Percentiles rank a stretch among this genome's conserved stretches.
Conservation (phyloP, 2,329 filamentous ascomycete species). For the Claviceps quebecensis region DNA sequence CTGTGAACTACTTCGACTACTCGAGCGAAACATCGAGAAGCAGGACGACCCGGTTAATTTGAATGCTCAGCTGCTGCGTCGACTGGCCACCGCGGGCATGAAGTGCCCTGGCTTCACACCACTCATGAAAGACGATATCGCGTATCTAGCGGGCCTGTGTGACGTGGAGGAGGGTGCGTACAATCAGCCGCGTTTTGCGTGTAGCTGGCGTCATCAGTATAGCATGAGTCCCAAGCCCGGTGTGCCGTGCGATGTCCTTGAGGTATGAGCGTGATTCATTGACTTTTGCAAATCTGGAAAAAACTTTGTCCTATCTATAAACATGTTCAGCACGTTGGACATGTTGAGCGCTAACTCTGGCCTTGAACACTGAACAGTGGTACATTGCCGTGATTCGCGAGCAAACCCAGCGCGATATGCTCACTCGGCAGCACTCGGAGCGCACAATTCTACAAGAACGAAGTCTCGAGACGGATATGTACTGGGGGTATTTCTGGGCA, state of each 20-base stretch:
- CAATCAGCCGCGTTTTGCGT: constrained; percentile 33
- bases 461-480: constrained; percentile 22
- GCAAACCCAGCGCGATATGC: constrained; percentile 30
- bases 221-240: constrained; percentile 35
- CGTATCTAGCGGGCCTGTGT: constrained; percentile 24
- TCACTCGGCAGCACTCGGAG: constrained; percentile 26
- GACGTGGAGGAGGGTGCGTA: constrained; percentile 23
- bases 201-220: constrained; percentile 38
- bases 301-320: too few relatives aligned
- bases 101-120: constrained; percentile 46
- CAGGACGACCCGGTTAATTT: constrained; percentile 29
- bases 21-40: constrained; percentile 28
- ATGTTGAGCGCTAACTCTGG: constrained; percentile 7
- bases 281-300: too few relatives aligned
- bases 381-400: constrained; percentile 42
- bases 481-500: constrained; percentile 40
- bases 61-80: constrained; percentile 37
- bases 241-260: constrained; percentile 36
- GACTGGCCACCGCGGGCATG: constrained; percentile 38
- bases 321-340: neutral
- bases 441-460: constrained; percentile 23
- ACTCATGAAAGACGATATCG: constrained; percentile 46
- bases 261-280: constrained; percentile 27
- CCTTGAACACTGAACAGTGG: constrained; percentile 26
- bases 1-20: constrained; percentile 31